A percentile compares a stretch with the other conserved stretches of the same genome.
Evolutionary conservation across 208 protist species (phyloP).

Genomic region (Willaertia magna): DNA sequence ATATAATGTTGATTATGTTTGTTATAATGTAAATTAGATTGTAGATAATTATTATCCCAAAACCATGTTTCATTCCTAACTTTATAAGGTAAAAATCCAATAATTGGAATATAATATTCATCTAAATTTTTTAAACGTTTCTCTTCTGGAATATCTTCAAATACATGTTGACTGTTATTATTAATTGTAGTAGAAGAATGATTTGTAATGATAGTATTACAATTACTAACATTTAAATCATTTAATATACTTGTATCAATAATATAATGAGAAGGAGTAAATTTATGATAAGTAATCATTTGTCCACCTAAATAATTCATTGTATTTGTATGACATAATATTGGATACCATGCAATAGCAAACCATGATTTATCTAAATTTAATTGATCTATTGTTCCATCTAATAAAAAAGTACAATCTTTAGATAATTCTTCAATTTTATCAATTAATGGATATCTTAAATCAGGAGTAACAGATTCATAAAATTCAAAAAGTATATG

Average conservation of each 20-base stretch:
- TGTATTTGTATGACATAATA: background rate
- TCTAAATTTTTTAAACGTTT: no score
- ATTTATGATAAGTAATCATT: slow-evolving; percentile 7
- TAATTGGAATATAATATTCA: background rate
- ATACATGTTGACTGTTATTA: background rate
- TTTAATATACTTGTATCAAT: background rate
- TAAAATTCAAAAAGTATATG: background rate
- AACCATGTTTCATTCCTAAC: slow-evolving; percentile 4
- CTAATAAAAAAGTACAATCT: background rate
- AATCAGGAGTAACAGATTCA: background rate
- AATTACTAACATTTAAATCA: no score
- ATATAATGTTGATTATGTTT: no score
- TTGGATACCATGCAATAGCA: slow-evolving; percentile 7
- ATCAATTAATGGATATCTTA: slow-evolving; percentile 3
- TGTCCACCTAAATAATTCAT: background rate
- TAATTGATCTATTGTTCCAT: background rate
- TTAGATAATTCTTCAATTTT: slow-evolving; percentile 6
- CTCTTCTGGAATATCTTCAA: background rate
- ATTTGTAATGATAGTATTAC: no score
- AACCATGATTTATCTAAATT: background rate
- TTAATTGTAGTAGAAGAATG: no score
- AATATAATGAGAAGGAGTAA: background rate
- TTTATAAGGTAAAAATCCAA: slow-evolving; percentile 8
- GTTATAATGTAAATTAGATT: background rate
- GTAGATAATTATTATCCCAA: background rate